Evolutionary conservation across 2,329 filamentous ascomycete genomes (phyloP).

Genomic region (Alternaria triticina): DNA sequence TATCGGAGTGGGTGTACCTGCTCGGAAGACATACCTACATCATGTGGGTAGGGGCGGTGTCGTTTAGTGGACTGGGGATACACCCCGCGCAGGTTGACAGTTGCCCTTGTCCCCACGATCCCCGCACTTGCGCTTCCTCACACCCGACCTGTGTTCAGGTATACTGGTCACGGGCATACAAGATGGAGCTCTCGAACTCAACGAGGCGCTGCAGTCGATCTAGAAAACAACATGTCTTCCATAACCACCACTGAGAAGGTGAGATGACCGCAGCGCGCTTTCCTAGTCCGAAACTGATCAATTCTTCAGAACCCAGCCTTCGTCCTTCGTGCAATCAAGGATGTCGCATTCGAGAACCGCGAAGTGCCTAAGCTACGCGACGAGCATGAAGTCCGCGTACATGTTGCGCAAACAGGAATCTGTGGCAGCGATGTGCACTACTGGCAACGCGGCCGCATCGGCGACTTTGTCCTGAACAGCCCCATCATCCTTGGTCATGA

Average conservation of each 20-base stretch:
- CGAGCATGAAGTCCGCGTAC: conserved; percentile 70
- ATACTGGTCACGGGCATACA: not conserved
- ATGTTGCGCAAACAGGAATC: conserved; percentile 81
- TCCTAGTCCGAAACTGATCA: not conserved
- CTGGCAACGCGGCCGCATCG: conserved; percentile 34
- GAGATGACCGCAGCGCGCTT: not conserved
- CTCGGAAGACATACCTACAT: not conserved
- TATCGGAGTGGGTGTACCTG: not conserved
- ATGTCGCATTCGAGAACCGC: conserved; percentile 55
- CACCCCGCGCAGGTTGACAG: conserved; percentile 5
- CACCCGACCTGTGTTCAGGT: not conserved
- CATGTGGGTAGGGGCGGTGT: conserved; percentile 24
- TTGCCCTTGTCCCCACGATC: conserved; percentile 4
- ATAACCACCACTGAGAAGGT: not conserved
- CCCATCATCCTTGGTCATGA: conserved; percentile 40
- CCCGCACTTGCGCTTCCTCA: not conserved
- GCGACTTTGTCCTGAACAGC: conserved; percentile 25
- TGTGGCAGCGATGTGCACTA: conserved; percentile 67
- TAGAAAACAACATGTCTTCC: not conserved
- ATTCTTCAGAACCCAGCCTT: conserved; percentile 52
- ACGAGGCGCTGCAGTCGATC: not conserved
- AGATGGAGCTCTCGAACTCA: not conserved
- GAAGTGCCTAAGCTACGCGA: conserved; percentile 42
- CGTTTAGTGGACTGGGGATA: not conserved
- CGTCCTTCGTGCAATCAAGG: conserved; percentile 55